Conservation (phyloP, 768 basidiomycete genomes). For the Sporobolomyces phaffii region DNA sequence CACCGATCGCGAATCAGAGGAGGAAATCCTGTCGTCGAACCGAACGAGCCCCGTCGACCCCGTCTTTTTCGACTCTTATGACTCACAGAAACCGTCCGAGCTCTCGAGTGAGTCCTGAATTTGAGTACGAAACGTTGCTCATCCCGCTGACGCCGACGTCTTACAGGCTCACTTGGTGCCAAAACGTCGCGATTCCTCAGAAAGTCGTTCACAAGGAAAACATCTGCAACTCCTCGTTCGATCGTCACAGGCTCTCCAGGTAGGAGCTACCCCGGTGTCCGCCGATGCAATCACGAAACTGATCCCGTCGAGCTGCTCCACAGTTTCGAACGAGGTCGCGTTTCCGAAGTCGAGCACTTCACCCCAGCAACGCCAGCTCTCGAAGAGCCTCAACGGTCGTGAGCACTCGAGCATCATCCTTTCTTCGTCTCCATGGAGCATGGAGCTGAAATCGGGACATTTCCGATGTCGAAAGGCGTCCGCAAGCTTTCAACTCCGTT, state of each 20-base stretch:
- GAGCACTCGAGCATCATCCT: neutral
- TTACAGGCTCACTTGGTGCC: neutral
- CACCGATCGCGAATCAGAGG: neutral
- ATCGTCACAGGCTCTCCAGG: no score
- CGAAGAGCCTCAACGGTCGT: neutral
- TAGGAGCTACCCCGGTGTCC: no score
- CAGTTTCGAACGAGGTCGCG: neutral
- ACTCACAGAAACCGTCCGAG: neutral
- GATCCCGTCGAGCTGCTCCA: no score
- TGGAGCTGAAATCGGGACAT: no score
- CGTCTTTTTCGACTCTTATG: neutral
- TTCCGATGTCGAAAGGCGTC: no score
- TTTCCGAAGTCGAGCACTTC: neutral
- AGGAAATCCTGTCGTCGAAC: neutral
- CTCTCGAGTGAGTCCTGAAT: no score
- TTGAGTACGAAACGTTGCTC: neutral
- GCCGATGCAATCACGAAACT: no score
- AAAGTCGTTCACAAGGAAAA: neutral
- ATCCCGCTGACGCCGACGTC: neutral
- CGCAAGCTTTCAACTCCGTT: slow-evolving; percentile 16
- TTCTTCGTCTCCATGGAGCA: neutral
- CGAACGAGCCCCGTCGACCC: slow-evolving; percentile 1
- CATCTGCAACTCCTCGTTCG: neutral
- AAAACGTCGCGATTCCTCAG: slow-evolving; percentile 2
- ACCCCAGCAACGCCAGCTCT: neutral